Base-by-base conservation (phyloP, 306 rosid genomes). In the Prunus dulcis region DNA sequence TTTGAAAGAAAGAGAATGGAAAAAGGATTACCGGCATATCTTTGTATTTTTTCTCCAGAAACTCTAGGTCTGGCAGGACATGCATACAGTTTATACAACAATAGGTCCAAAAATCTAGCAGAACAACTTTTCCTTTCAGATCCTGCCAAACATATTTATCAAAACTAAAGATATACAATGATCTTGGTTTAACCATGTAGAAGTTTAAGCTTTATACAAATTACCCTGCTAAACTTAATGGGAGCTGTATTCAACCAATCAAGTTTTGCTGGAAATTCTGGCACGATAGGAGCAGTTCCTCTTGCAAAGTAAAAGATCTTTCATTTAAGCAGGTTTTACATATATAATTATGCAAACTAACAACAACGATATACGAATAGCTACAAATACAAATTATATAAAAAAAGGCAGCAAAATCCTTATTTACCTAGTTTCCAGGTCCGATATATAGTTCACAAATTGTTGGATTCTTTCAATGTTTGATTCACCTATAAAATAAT, bases 31-130 rank as follows among this genome's bases (percentile, higher is more conserved):
- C 98, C 85, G 97, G 91, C 97, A 87, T 90, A 69, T 92, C 93
- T 72, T 86, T 88, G 91, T 92, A 94, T 55, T 94, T 94, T 76
- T 86, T 92, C 86, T 94, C 98, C 87, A 94, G 80, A 79, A 66
- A 88, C 81, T 92, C 95, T 55, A 94, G 92, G 84, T 94, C 97
- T 30, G 97, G 98, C 71, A 94, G 85, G 80, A 92, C 98, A 81
- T 94, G 98, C 92, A 94, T 94, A 79, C 98, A 94, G 76, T 94
- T 94, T 79, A 94, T 89, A 78, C 98, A 94, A 78, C 98, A 92
- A 67, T 94, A 94, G 70, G 96, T 94, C 97, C 98, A 94, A 70
- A 94, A 92, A 84, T 94, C 97, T 43, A 94, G 91, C 68, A 94
- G 74, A 76, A 94, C 97, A 83, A 92, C 89, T 86, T 92, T 92